Base-by-base conservation (phyloP, 2,329 filamentous ascomycete species). In the Cordyceps cateniannulata region DNA sequence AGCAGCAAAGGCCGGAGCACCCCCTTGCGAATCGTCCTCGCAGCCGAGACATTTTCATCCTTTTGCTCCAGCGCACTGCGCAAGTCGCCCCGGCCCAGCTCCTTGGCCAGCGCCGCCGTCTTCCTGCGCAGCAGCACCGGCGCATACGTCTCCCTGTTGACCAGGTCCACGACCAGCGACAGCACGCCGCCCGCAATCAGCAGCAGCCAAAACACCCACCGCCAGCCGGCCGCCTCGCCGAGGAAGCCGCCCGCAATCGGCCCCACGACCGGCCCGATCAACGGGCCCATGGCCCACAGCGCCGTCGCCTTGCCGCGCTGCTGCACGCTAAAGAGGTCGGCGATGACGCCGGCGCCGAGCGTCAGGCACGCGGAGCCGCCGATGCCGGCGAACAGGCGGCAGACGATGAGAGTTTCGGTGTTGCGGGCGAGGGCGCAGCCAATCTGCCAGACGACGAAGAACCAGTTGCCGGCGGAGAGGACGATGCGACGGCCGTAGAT, bases 261-360 rank as follows among this genome's bases (percentile, higher is more conserved):
- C 0, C 68, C 68, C 20, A 70, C n/a, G 24, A 77, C 75, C 0
- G 84, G 83, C 1, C 49, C 49, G 1, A 82, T 76, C 2, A 87
- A 77, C 0, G 87, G 83, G 0, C 84, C 81, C 73, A 87, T 79
- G 1, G 84, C 82, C 70, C 87, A 89, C 1, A 81, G 79, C 0
- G 86, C 82, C 72, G 89, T 85, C 1, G 86, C 86, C 8, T 81
- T 81, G 3, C 85, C 87, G 54, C 87, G 78, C 63, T 86, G 71
- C 44, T 82, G 78, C 0, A 85, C 76, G 0, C 79, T 74, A 73
- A 81, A 88, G 47, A 89, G 79, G 72, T 90, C 87, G 18, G 81
- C 82, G 12, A 90, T 71, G 0, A 88, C 85, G 5, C 86, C 86
- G 16, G 85, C 85, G 0, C 85, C 87, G 66, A 86, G 87, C 1